Evolutionary conservation across 2,329 filamentous ascomycete genomes (phyloP).

Genomic region (Sporothrix sp.): DNA sequence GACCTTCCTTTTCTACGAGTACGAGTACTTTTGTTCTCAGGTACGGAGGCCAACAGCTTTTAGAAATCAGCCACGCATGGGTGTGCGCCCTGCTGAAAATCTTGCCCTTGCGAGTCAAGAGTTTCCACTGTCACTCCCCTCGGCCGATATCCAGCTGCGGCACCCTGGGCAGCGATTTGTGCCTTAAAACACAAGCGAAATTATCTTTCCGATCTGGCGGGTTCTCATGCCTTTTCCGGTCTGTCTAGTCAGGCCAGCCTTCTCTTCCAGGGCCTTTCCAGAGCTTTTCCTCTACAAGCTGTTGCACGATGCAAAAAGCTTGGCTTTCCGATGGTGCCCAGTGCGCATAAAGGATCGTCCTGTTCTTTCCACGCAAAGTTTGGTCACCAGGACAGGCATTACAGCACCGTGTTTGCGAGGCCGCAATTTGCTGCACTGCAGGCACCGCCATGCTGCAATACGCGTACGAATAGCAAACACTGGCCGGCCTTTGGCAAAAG

Average conservation of each 20-base stretch:
- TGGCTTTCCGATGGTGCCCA: background rate
- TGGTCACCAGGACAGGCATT: too few relatives aligned
- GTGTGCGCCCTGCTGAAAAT: too few relatives aligned
- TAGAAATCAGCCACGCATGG: too few relatives aligned
- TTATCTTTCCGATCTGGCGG: slow-evolving; percentile 4
- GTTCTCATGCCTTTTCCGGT: background rate
- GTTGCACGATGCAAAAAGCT: slow-evolving; percentile 6
- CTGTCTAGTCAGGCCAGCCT: background rate
- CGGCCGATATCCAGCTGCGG: background rate
- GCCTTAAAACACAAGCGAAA: slow-evolving; percentile 12
- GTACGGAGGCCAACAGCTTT: too few relatives aligned
- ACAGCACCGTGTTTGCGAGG: too few relatives aligned
- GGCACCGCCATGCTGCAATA: too few relatives aligned
- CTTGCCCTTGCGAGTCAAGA: too few relatives aligned
- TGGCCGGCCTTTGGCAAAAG: too few relatives aligned
- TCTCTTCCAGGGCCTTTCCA: background rate
- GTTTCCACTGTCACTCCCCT: background rate
- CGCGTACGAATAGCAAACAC: too few relatives aligned
- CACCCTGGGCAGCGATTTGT: background rate
- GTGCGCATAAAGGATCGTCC: background rate
- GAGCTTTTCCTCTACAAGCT: too few relatives aligned
- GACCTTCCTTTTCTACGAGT: background rate
- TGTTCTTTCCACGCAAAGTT: background rate
- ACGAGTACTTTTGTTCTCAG: background rate
- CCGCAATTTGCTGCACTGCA: too few relatives aligned